These are phyloP conservation scores for Pleurotus platypus DNA, from an alignment of 768 basidiomycete species.

Conservation along the genomic window DNA sequence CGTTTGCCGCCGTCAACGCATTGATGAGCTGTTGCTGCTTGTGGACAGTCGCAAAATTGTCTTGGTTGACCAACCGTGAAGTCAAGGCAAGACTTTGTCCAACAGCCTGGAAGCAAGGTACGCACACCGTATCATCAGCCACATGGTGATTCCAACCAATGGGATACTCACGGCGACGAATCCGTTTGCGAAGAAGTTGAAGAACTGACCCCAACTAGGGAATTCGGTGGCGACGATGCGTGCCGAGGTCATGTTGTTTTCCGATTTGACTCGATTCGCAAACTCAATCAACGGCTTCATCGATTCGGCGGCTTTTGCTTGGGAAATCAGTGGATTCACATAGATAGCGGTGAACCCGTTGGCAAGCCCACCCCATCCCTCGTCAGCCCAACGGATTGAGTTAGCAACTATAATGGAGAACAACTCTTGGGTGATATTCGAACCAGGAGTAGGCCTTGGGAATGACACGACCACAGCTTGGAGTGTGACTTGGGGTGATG, in stretches of 20 bases:
- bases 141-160: constrained; percentile 8
- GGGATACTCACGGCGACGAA: constrained; percentile 27
- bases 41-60: constrained; percentile 30
- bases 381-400: constrained; percentile 35
- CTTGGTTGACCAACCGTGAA: constrained; percentile 40
- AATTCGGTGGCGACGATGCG: constrained; percentile 33
- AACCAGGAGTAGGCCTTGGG: constrained; percentile 12
- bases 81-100: constrained; percentile 37
- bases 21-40: constrained; percentile 28
- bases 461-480: constrained; percentile 33
- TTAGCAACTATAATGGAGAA: constrained; percentile 36
- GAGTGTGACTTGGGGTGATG: constrained; percentile 30
- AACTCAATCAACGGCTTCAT: constrained; percentile 37
- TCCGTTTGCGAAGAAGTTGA: constrained; percentile 29
- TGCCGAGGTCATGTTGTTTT: constrained; percentile 9
- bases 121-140: not conserved
- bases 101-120: constrained; percentile 24
- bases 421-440: constrained; percentile 24
- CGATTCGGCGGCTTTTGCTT: constrained; percentile 33
- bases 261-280: constrained; percentile 22
- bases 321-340: constrained; percentile 39
- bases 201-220: constrained; percentile 37
- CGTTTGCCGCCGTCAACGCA: constrained; percentile 31
- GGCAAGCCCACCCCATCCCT: constrained; percentile 48
- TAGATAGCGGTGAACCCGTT: constrained; percentile 32